These are phyloP conservation scores for Cutaneotrichosporon sp. DNA, from an alignment of 1,284 basidiomycete genomes.

Conservation along the genomic window DNA sequence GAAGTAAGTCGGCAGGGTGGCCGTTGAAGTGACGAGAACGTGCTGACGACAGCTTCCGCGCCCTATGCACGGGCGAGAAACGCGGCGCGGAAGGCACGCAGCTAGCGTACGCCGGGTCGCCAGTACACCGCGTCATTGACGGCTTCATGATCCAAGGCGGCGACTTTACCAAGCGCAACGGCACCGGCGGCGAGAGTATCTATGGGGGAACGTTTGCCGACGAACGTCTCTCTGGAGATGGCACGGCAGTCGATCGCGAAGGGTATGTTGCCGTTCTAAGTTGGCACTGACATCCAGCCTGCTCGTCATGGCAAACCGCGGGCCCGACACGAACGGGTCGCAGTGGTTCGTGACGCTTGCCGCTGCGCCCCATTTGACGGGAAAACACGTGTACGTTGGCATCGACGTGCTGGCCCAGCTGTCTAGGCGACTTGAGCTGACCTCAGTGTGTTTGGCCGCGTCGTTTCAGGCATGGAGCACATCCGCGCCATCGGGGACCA, in stretches of 20 bases:
- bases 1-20: slow-evolving; percentile 57
- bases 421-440: not conserved
- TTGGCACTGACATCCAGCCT: slow-evolving; percentile 24
- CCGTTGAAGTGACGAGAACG: not conserved
- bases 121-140: slow-evolving; percentile 71
- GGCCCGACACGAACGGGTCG: slow-evolving; percentile 55
- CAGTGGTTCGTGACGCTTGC: slow-evolving; percentile 51
- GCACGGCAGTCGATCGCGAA: slow-evolving; percentile 42
- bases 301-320: slow-evolving; percentile 61
- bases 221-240: slow-evolving; percentile 41
- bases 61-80: slow-evolving; percentile 80
- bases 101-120: slow-evolving; percentile 74
- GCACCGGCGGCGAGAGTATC: slow-evolving; percentile 52
- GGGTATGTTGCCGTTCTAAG: slow-evolving; percentile 30
- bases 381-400: slow-evolving; percentile 50
- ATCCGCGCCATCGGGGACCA: slow-evolving; percentile 49
- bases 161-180: slow-evolving; percentile 55
- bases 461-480: slow-evolving; percentile 50
- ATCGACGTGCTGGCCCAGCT: not conserved
- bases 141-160: slow-evolving; percentile 86
- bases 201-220: slow-evolving; percentile 47
- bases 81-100: slow-evolving; percentile 60
- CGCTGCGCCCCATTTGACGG: slow-evolving; percentile 47
- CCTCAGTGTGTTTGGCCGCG: slow-evolving; percentile 49
- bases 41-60: slow-evolving; percentile 62